Conservation (phyloP, 495 filamentous ascomycete genomes). For the Penicillium manginii region DNA sequence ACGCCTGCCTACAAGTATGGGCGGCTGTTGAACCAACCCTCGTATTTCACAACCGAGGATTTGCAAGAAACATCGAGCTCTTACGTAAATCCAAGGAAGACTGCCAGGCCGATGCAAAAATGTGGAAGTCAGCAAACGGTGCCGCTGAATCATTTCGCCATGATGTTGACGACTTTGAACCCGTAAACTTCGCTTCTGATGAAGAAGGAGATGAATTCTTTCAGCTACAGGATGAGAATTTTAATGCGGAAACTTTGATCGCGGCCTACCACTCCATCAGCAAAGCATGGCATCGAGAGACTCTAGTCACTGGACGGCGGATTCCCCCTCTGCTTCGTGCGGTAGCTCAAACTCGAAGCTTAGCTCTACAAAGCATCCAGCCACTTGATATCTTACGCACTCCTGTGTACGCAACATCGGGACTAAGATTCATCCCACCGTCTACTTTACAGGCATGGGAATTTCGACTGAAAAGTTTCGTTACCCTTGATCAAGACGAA, state of each 20-base stretch:
- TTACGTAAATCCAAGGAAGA: conserved; percentile 12
- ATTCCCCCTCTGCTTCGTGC: neutral
- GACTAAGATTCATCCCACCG: neutral
- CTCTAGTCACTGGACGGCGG: neutral
- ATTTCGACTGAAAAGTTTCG: neutral
- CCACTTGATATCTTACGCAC: neutral
- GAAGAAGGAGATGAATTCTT: neutral
- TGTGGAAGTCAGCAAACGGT: neutral
- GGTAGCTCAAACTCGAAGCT: neutral
- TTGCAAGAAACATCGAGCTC: conserved; percentile 14
- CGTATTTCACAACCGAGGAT: conserved; percentile 4
- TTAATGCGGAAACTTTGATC: neutral
- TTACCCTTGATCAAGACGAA: neutral
- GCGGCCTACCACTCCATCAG: neutral
- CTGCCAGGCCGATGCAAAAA: conserved; percentile 5
- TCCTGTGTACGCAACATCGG: neutral
- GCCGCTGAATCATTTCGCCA: neutral
- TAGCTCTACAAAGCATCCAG: neutral
- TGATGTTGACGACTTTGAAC: neutral
- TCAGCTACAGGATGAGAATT: neutral
- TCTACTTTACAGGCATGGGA: neutral
- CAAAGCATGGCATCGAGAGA: neutral
- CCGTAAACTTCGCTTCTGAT: neutral
- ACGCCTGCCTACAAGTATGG: neutral
- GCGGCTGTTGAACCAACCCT: conserved; percentile 13